Conservation (phyloP, 2,329 filamentous ascomycete genomes). For the Diaporthe humulicola region DNA sequence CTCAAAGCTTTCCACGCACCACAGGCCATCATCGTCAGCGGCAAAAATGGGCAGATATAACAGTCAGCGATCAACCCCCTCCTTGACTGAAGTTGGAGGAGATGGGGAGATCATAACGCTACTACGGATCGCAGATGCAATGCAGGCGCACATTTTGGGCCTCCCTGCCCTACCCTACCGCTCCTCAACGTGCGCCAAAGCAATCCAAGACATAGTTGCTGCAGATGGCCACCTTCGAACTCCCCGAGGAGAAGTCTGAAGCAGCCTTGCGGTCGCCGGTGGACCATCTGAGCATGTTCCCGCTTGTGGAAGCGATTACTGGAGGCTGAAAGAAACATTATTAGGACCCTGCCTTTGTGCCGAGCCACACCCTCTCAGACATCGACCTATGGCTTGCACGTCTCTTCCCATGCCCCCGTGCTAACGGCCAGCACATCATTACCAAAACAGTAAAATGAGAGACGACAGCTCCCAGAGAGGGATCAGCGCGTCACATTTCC, state of each 20-base stretch:
- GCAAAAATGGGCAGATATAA: slow-evolving; percentile 14
- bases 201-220: background rate
- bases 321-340: slow-evolving; percentile 12
- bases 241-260: background rate
- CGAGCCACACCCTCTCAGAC: background rate
- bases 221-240: background rate
- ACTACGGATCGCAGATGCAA: slow-evolving; percentile 21
- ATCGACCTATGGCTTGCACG: background rate
- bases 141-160: slow-evolving; percentile 5
- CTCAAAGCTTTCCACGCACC: background rate
- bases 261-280: background rate
- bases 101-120: slow-evolving; percentile 9
- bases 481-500: slow-evolving; percentile 32
- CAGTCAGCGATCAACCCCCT: slow-evolving; percentile 14
- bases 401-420: background rate
- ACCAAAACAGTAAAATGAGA: slow-evolving; percentile 7
- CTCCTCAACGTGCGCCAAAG: background rate
- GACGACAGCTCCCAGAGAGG: background rate
- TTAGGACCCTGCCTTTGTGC: background rate
- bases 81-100: background rate
- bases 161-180: background rate
- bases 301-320: background rate
- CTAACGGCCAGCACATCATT: slow-evolving; percentile 17
- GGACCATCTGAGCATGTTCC: background rate
- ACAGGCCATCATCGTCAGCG: background rate